Conservation (phyloP, 345 rosid species). For the Sisymbrium irio region DNA sequence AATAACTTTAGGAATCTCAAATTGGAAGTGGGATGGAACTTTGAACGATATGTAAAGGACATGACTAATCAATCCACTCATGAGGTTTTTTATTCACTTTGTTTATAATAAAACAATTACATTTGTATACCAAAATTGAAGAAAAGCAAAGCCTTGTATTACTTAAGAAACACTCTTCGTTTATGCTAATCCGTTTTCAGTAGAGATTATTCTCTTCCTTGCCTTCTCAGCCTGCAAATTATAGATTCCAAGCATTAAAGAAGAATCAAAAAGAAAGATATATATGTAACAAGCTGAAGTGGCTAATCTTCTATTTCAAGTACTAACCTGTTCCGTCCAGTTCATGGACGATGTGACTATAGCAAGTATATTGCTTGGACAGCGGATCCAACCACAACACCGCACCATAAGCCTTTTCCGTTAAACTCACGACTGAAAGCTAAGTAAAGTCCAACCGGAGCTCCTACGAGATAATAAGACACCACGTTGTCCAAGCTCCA, state of each 20-base stretch:
- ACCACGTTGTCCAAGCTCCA: constrained; percentile 45
- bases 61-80: no score
- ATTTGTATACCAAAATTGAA: neutral
- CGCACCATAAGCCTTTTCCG: constrained; percentile 44
- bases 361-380: constrained; percentile 30
- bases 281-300: neutral
- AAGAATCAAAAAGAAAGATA: neutral
- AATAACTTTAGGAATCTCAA: constrained; percentile 13
- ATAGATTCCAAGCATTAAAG: neutral
- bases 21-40: neutral
- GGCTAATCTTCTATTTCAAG: neutral
- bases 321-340: constrained; percentile 36
- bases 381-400: constrained; percentile 40
- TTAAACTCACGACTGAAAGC: constrained; percentile 26
- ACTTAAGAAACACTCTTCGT: neutral
- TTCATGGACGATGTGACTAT: constrained; percentile 34
- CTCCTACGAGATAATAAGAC: constrained; percentile 38
- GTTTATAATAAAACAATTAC: neutral
- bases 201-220: neutral
- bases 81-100: neutral
- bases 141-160: neutral
- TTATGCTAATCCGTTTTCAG: neutral
- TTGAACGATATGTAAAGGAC: neutral
- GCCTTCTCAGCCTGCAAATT: constrained; percentile 29
- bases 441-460: constrained; percentile 39